Base-by-base conservation (phyloP, 768 basidiomycete species). In the Agrocybe chaxingu region DNA sequence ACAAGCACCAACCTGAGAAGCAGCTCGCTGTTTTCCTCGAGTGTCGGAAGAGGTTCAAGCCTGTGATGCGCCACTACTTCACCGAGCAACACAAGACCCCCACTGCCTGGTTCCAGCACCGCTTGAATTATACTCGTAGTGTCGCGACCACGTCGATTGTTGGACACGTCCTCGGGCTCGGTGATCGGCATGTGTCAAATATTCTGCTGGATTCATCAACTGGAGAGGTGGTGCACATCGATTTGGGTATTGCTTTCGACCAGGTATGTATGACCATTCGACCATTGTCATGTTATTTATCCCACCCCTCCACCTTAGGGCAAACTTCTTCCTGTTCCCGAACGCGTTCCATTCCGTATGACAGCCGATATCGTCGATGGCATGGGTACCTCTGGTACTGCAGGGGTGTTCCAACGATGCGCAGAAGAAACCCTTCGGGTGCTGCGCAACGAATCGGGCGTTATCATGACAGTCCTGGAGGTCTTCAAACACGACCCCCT, bases 401-500 rank as follows among this genome's bases (percentile, higher is more conserved):
- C 92, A 56, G 96, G 96, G 0, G 95, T 98, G 2, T 99, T 96
- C 74, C 86, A 95, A 54, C 81, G 92, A 10, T 98, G 96, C 62
- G 86, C 92, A 1, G 94, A 99, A 68, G 92, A 98, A 67, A 97
- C 95, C 0, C 69, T 99, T 6, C 84, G 94, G 9, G 96, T 99
- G 4, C 73, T 98, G 32, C 81, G 95, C 8, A 85, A 88, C 35
- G 81, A 85, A 8, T 90, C 91, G 0, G 88, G 85, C 32, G 82
- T 96, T 40, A 86, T 99, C 61, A 82, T 94, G 79, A 98, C 95
- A 0, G 89, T 99, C 3, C 76, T 99, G 34, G 95, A 97, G 61
- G 96, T 98, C 10, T 97, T 98, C 81, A 92, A 90, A 66, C 83
- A 96, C 62, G 96, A 99, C 66, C 96, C 97, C 4, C 77, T 99